phyloP scores from a whole-genome alignment of 495 filamentous ascomycete species.

The Hypoxylon subgilvum region DNA sequence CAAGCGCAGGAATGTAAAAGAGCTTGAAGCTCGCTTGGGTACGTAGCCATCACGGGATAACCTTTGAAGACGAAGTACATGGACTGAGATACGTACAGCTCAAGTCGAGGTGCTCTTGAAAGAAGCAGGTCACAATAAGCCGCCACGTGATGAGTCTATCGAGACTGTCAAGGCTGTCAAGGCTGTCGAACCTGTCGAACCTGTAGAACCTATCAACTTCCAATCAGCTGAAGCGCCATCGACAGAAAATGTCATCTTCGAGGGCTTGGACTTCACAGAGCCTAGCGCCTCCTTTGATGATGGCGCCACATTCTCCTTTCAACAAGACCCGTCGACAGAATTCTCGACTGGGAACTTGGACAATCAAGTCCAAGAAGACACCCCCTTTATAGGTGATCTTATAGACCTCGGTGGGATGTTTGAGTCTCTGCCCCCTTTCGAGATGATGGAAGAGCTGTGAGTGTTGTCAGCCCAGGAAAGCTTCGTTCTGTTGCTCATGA shows the following conservation, averaged over 20 bases:
- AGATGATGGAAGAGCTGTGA: constrained; percentile 58
- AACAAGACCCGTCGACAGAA: constrained; percentile 8
- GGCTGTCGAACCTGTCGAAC: no score
- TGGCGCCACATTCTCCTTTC: constrained; percentile 21
- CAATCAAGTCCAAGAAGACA: constrained; percentile 7
- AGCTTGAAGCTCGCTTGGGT: constrained; percentile 82
- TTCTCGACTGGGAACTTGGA: constrained; percentile 9
- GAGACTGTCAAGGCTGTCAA: constrained; percentile 9
- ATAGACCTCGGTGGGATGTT: constrained; percentile 49
- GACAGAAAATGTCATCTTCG: constrained; percentile 27
- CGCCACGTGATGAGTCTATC: background rate
- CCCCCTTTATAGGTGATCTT: constrained; percentile 36
- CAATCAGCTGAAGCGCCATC: constrained; percentile 9
- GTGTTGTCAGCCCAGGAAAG: constrained; percentile 7
- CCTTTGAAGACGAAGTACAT: background rate
- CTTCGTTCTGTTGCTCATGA: constrained; percentile 3
- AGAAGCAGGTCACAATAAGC: constrained; percentile 36
- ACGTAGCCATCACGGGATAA: constrained; percentile 22
- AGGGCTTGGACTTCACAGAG: constrained; percentile 30
- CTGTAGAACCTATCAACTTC: constrained; percentile 2
- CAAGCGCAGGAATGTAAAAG: constrained; percentile 86
- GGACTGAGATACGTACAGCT: constrained; percentile 39
- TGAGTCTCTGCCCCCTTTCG: constrained; percentile 51
- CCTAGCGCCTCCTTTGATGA: constrained; percentile 15
- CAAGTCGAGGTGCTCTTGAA: constrained; percentile 56